A percentile compares a stretch with the other conserved stretches of the same genome.
phyloP scores from a whole-genome alignment of 495 filamentous ascomycete species.

The Filosporella fistucella region DNA sequence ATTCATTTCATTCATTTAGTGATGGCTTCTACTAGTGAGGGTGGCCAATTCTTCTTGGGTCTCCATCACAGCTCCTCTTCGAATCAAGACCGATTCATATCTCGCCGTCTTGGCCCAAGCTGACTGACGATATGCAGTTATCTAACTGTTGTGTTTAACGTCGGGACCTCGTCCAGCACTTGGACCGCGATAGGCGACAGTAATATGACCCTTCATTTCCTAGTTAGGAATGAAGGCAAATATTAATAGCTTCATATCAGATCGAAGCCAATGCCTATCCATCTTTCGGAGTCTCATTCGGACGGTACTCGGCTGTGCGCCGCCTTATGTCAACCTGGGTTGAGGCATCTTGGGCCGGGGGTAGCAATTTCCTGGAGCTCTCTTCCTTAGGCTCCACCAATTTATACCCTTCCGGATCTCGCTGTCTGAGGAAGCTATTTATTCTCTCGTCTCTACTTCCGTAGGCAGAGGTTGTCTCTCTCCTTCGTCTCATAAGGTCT shows the following conservation, averaged over 20 bases:
- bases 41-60: too few relatives aligned
- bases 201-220: too few relatives aligned
- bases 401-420: slow-evolving; percentile 39
- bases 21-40: too few relatives aligned
- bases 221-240: too few relatives aligned
- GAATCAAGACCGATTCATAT: too few relatives aligned
- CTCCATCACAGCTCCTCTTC: too few relatives aligned
- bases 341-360: slow-evolving; percentile 11
- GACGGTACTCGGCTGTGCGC: slow-evolving; percentile 10
- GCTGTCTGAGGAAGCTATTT: slow-evolving; percentile 64
- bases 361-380: slow-evolving; percentile 15
- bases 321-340: slow-evolving; percentile 18
- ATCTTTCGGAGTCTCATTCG: slow-evolving; percentile 3
- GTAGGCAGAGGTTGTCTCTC: slow-evolving; percentile 37
- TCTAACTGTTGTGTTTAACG: too few relatives aligned
- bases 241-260: background rate
- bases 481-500: slow-evolving; percentile 53
- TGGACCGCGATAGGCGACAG: too few relatives aligned
- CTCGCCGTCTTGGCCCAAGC: too few relatives aligned
- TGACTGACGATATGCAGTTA: too few relatives aligned
- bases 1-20: too few relatives aligned
- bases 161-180: too few relatives aligned
- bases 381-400: slow-evolving; percentile 14
- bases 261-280: background rate
- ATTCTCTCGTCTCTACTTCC: slow-evolving; percentile 60